Percentiles rank a stretch among this genome's conserved stretches.
Evolutionary conservation across 208 protist species (phyloP).

Genomic region (Lotmaria passim): DNA sequence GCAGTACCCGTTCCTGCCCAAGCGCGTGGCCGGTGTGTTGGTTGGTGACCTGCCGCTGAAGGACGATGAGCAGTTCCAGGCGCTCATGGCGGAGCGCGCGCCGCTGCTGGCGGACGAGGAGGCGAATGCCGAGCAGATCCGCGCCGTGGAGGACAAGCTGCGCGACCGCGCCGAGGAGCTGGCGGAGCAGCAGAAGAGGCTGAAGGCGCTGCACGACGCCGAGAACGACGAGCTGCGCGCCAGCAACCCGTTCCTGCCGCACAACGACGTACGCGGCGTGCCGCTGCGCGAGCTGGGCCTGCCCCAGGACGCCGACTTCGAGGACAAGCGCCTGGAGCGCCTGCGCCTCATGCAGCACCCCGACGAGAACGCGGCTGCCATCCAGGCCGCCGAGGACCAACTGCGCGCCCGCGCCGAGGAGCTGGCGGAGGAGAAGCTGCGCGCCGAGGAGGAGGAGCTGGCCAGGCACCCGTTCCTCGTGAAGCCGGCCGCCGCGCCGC

Average conservation of each 20-base stretch:
- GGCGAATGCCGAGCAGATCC: no score
- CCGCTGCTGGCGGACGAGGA: background rate
- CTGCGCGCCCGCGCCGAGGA: conserved; percentile 25
- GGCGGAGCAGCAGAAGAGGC: background rate
- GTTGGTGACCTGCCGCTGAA: conserved; percentile 47
- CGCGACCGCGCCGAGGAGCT: no score
- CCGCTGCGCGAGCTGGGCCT: no score
- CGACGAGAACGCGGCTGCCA: conserved; percentile 24
- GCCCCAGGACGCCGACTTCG: conserved; percentile 17
- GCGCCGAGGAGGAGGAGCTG: conserved; percentile 9
- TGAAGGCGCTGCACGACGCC: background rate
- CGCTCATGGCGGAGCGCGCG: no score
- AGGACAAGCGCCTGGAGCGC: conserved; percentile 25
- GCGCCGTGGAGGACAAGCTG: no score
- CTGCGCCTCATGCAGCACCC: conserved; percentile 42
- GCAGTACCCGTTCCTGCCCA: conserved; percentile 58
- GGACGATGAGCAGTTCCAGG: no score
- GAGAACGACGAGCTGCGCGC: no score
- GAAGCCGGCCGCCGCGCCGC: background rate
- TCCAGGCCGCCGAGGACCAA: conserved; percentile 19
- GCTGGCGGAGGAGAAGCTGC: conserved; percentile 29
- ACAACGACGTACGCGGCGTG: conserved; percentile 35
- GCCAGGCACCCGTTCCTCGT: conserved; percentile 17
- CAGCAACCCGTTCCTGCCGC: conserved; percentile 46
- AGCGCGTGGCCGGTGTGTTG: conserved; percentile 45